Evolutionary conservation across 441 rosid genomes (phyloP).

Genomic region (Viola pubescens): DNA sequence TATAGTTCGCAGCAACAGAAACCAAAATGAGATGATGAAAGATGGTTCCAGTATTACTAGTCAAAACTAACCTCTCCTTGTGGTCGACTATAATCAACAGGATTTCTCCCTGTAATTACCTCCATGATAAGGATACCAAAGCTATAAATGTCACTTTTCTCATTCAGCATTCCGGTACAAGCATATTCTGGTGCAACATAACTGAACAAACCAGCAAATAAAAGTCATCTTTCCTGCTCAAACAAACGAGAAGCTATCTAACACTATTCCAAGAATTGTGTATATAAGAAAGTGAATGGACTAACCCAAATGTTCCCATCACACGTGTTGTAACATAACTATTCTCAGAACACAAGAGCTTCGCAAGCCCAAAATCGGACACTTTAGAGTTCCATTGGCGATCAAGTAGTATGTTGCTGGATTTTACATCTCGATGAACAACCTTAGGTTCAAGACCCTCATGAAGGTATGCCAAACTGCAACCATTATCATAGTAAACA

Average conservation of each 20-base stretch:
- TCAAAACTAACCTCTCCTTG: conserved; percentile 66
- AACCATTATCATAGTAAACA: conserved; percentile 11
- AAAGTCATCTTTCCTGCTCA: conserved; percentile 13
- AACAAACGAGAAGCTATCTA: background rate
- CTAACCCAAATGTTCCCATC: conserved; percentile 98
- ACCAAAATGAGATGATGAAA: background rate
- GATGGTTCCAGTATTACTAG: background rate
- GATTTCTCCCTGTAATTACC: conserved; percentile 78
- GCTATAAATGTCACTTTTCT: conserved; percentile 91
- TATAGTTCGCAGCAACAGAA: conserved; percentile 6
- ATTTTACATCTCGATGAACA: conserved; percentile 88
- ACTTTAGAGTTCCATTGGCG: conserved; percentile 84
- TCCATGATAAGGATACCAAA: conserved; percentile 93
- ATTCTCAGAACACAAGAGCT: conserved; percentile 77
- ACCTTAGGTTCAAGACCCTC: conserved; percentile 99
- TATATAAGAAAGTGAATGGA: conserved; percentile 13
- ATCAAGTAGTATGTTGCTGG: conserved; percentile 84
- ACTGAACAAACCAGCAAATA: conserved; percentile 26
- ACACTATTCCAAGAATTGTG: background rate
- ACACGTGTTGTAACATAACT: conserved; percentile 91
- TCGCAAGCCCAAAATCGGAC: conserved; percentile 96
- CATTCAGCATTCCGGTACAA: conserved; percentile 94
- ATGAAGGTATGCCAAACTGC: conserved; percentile 91
- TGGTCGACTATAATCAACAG: conserved; percentile 82
- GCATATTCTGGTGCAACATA: conserved; percentile 99